Evolutionary conservation across 306 rosid genomes (phyloP), one percentile per base, ranked within the genome.

Genomic region (Quercus berberidifolia): DNA sequence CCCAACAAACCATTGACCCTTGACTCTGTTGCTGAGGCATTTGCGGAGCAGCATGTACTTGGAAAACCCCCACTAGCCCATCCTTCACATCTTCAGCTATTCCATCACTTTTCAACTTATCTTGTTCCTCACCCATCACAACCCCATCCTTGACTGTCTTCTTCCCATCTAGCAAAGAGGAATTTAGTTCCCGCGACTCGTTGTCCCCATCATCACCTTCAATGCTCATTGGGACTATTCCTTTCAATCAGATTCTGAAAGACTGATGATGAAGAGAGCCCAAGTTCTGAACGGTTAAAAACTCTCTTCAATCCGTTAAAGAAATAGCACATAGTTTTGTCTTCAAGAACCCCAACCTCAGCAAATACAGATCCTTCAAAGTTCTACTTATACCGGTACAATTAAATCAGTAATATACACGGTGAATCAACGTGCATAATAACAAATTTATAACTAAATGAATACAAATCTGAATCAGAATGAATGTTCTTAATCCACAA

Each of bases 1-100:
- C 98, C 98, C 98, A 94, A 74, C 96, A 87, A 68, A 92, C 89
- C 69, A 85, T 83, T 25, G 97, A 78, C 74, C 90, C 97, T 81
- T 90, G 97, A 81, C 90, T 86, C 85, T 84, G 94, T 77, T 80
- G 90, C 74, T 81, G 92, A 12, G 78, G 86, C 25, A 77, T 65
- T 54, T 78, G 93, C 62, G 69, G 86, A 21, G 75, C 88, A 64
- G 81, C 83, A 77, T 86, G 83, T 73, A 78, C 76, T 63, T 84
- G 88, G 69, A 78, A 83, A 64, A 55, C 65, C 70, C 83, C 83
- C 52, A 85, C 89, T 60, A n/a, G 79, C 73, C 85, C 84, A 82
- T 71, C 91, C 76, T 83, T 87, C 35, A 81, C 86, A 83, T 84
- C 90, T 60, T 84, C 81, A 9, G 70, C 67, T 20, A 74, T 70